phyloP scores from a whole-genome alignment of 306 rosid species.

The Oxytropis ochrocephala region DNA sequence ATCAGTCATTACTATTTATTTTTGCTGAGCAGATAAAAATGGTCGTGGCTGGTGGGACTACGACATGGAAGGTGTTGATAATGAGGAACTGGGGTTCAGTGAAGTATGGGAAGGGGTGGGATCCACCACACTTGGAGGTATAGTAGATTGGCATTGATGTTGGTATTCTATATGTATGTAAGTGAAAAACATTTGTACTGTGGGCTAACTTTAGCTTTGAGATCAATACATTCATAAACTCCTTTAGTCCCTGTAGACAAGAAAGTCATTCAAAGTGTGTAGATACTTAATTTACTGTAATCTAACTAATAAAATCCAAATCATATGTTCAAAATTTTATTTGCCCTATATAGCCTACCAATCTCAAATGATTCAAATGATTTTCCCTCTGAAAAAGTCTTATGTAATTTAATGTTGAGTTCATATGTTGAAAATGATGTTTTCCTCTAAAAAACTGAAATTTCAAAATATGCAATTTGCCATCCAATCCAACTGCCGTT shows the following conservation, averaged over 20 bases:
- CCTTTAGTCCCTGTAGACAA: background rate
- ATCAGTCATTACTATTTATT: background rate
- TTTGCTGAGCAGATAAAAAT: slow-evolving; percentile 52
- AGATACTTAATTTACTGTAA: background rate
- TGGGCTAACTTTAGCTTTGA: slow-evolving; percentile 3
- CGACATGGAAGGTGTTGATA: slow-evolving; percentile 85
- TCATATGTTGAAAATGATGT: too few relatives aligned
- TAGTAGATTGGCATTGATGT: slow-evolving; percentile 71
- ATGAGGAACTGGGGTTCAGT: slow-evolving; percentile 62
- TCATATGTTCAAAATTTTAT: background rate
- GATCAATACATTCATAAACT: background rate
- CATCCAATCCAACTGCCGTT: too few relatives aligned
- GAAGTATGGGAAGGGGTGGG: slow-evolving; percentile 99
- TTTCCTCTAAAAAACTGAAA: too few relatives aligned
- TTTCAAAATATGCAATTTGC: too few relatives aligned
- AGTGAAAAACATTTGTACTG: background rate
- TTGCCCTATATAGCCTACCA: background rate
- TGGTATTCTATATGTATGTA: background rate
- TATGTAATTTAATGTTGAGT: background rate
- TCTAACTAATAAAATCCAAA: background rate
- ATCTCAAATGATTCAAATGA: background rate
- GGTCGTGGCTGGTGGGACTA: slow-evolving; percentile 95
- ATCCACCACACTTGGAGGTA: slow-evolving; percentile 78
- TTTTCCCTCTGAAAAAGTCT: too few relatives aligned
- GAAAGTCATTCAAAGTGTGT: background rate